Conservation (phyloP, 345 rosid genomes). For the Acer campestre region DNA sequence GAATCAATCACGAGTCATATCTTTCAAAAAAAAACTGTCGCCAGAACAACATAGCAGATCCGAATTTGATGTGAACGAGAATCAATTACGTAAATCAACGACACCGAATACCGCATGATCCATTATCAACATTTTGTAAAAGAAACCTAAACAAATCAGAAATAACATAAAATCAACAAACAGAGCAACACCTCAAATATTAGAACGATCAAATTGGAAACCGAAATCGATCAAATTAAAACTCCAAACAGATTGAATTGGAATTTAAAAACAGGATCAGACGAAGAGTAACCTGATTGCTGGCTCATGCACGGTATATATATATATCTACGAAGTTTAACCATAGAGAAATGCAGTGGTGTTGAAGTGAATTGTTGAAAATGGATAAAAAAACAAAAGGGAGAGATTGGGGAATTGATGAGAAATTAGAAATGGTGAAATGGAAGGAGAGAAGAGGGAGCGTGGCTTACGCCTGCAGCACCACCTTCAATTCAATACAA, state of each 20-base stretch:
- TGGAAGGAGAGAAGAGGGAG: slow-evolving; percentile 28
- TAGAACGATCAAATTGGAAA: slow-evolving; percentile 5
- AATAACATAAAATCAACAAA: background rate
- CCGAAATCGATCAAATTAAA: background rate
- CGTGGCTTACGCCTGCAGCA: slow-evolving; percentile 28
- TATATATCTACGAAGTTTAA: background rate
- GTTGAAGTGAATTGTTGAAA: background rate
- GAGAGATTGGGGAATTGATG: background rate
- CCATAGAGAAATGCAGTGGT: no score
- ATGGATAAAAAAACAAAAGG: slow-evolving; percentile 1
- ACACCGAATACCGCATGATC: slow-evolving; percentile 16
- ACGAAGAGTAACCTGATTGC: slow-evolving; percentile 16
- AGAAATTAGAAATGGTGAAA: background rate
- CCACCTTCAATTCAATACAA: background rate
- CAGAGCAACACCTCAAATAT: background rate
- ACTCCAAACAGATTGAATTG: background rate
- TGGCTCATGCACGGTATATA: no score
- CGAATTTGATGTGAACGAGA: slow-evolving; percentile 14
- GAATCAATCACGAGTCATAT: background rate
- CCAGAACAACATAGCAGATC: slow-evolving; percentile 20
- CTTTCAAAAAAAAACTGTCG: background rate
- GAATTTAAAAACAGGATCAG: background rate
- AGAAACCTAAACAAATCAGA: slow-evolving; percentile 22
- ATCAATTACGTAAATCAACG: slow-evolving; percentile 16
- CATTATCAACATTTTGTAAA: slow-evolving; percentile 15